phyloP scores from a whole-genome alignment of 2,329 filamentous ascomycete species.

The Fonsecaea nubica region DNA sequence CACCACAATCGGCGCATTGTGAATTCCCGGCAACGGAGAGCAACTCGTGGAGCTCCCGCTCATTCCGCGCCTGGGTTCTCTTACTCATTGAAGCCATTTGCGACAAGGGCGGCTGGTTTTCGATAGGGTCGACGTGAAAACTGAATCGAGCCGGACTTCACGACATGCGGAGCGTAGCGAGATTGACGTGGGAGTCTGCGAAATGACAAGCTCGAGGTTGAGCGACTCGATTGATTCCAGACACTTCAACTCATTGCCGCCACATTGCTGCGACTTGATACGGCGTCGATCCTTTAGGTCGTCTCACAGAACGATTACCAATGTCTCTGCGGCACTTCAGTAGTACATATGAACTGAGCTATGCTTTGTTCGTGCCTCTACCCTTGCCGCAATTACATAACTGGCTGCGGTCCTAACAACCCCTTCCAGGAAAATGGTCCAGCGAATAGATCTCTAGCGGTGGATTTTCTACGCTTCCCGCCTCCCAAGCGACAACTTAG shows the following conservation, averaged over 20 bases:
- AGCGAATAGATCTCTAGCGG: conserved; percentile 7
- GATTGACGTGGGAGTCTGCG: background rate
- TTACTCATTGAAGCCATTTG: conserved; percentile 81
- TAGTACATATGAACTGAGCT: conserved; percentile 7
- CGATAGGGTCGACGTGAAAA: conserved; percentile 14
- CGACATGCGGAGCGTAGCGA: conserved; percentile 12
- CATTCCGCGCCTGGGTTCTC: conserved; percentile 96
- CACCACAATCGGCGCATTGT: conserved; percentile 88
- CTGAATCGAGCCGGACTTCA: conserved; percentile 4
- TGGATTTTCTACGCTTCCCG: background rate
- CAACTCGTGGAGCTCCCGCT: conserved; percentile 87
- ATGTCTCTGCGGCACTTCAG: conserved; percentile 16
- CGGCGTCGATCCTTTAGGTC: conserved; percentile 1
- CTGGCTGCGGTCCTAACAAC: conserved; percentile 8
- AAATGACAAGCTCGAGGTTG: conserved; percentile 2
- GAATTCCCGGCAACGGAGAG: conserved; percentile 90
- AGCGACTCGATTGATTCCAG: conserved; percentile 7
- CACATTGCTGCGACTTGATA: background rate
- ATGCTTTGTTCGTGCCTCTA: conserved; percentile 14
- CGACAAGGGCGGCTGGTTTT: conserved; percentile 45
- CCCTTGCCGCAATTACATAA: conserved; percentile 15
- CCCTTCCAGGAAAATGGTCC: conserved; percentile 11
- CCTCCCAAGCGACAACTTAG: background rate
- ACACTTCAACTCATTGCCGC: conserved; percentile 5
- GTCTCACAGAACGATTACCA: conserved; percentile 12